Percentiles rank a stretch among this genome's conserved stretches.
These are phyloP conservation scores for Butyriboletus appendiculatus DNA, from an alignment of 1,284 basidiomycete genomes.

Conservation along the genomic window DNA sequence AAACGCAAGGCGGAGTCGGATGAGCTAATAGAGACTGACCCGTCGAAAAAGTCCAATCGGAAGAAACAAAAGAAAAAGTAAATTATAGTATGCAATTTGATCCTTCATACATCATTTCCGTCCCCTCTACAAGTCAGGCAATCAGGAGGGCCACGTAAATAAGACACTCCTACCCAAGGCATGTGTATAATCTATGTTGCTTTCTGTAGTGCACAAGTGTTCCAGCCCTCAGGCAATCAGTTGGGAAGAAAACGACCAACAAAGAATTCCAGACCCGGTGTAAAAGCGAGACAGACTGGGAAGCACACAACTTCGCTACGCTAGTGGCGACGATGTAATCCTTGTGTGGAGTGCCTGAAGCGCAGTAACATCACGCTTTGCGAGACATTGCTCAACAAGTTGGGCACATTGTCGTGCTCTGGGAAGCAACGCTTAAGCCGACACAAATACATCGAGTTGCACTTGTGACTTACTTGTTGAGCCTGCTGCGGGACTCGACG, in stretches of 20 bases:
- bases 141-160: neutral
- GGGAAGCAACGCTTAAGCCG: neutral
- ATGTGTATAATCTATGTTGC: neutral
- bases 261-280: neutral
- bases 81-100: slow-evolving; percentile 18
- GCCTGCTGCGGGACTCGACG: slow-evolving; percentile 50
- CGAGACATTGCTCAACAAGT: slow-evolving; percentile 30
- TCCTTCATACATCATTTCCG: neutral
- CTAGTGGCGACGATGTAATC: slow-evolving; percentile 1
- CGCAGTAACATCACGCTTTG: slow-evolving; percentile 13
- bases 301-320: slow-evolving; percentile 6
- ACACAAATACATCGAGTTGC: neutral
- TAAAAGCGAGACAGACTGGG: neutral
- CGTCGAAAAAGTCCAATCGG: slow-evolving; percentile 46
- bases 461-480: slow-evolving; percentile 47
- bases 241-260: neutral
- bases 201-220: neutral
- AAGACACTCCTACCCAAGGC: neutral
- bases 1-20: slow-evolving; percentile 46
- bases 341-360: slow-evolving; percentile 24
- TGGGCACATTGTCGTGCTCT: slow-evolving; percentile 26
- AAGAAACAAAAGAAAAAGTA: slow-evolving; percentile 54
- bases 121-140: neutral
- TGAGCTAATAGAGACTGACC: slow-evolving; percentile 33
- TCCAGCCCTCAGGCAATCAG: too few species aligned